These are phyloP conservation scores for Aspergillus saccharolyticus DNA, from an alignment of 495 filamentous ascomycete genomes.

Conservation along the genomic window DNA sequence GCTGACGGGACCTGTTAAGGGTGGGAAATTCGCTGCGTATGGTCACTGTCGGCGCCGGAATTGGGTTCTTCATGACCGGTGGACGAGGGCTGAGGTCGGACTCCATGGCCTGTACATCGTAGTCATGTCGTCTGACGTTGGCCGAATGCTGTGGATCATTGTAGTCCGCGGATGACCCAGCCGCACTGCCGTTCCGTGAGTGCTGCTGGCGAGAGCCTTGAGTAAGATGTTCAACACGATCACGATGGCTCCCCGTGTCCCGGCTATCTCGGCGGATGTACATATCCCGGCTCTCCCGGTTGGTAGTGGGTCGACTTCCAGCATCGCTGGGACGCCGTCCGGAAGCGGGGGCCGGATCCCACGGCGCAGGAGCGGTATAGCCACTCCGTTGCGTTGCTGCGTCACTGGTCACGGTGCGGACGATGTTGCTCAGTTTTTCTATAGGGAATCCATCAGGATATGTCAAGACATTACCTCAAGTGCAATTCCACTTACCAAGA, in stretches of 20 bases:
- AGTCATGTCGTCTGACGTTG: constrained; percentile 72
- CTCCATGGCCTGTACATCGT: constrained; percentile 96
- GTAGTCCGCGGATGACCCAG: constrained; percentile 72
- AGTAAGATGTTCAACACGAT: constrained; percentile 58
- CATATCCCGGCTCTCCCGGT: constrained; percentile 36
- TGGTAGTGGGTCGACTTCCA: constrained; percentile 27
- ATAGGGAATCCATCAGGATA: constrained; percentile 6
- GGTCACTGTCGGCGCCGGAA: constrained; percentile 83
- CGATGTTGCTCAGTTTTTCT: constrained; percentile 96
- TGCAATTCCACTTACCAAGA: constrained; percentile 62
- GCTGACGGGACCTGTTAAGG: constrained; percentile 83
- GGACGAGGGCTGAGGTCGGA: constrained; percentile 69
- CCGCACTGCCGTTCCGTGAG: constrained; percentile 69
- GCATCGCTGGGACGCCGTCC: constrained; percentile 47
- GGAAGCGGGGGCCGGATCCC: constrained; percentile 50
- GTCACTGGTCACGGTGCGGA: constrained; percentile 77
- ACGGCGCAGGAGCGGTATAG: constrained; percentile 53
- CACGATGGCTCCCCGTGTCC: constrained; percentile 48
- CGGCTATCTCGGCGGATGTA: constrained; percentile 52
- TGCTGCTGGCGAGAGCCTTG: constrained; percentile 47
- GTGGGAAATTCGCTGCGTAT: constrained; percentile 97
- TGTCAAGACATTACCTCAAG: neutral
- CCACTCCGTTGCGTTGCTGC: constrained; percentile 44
- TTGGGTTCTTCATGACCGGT: constrained; percentile 74
- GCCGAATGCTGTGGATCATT: constrained; percentile 48